Percentiles rank a stretch among this genome's conserved stretches.
Evolutionary conservation across 1,284 basidiomycete genomes (phyloP).

Genomic region (Ceratobasidium sp.): DNA sequence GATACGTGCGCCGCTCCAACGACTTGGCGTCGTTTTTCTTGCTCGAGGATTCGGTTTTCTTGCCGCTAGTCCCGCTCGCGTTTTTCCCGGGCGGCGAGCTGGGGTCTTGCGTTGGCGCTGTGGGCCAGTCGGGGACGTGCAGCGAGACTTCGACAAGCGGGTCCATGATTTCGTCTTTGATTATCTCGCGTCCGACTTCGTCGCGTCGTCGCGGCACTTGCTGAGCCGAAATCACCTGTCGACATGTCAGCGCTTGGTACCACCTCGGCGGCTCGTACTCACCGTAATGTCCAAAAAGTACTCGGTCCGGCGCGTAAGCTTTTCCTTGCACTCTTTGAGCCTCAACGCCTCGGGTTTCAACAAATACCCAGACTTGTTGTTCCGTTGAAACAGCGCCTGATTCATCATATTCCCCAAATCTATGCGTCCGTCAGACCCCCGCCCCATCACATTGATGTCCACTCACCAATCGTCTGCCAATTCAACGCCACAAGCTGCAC

Average conservation of each 20-base stretch:
- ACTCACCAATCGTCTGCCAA: conserved; percentile 92
- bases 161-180: conserved; percentile 72
- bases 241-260: neutral
- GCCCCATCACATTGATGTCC: conserved; percentile 1
- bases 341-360: conserved; percentile 89
- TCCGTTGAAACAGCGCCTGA: conserved; percentile 92
- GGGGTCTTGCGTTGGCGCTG: conserved; percentile 18
- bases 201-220: conserved; percentile 86
- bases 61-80: neutral
- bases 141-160: conserved; percentile 85
- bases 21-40: conserved; percentile 12
- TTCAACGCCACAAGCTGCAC: conserved; percentile 97
- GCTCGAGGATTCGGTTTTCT: neutral
- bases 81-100: neutral
- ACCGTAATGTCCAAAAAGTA: conserved; percentile 77
- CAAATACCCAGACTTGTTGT: conserved; percentile 88
- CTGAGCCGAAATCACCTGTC: conserved; percentile 89
- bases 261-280: conserved; percentile 44
- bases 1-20: conserved; percentile 54
- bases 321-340: conserved; percentile 68
- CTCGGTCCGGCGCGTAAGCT: conserved; percentile 66
- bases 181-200: conserved; percentile 70
- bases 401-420: conserved; percentile 92
- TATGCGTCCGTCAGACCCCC: conserved; percentile 53
- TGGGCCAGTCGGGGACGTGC: conserved; percentile 78